These are phyloP conservation scores for Hanseniaspora occidentalis DNA, from an alignment of 805 yeast species.

Conservation along the genomic window DNA sequence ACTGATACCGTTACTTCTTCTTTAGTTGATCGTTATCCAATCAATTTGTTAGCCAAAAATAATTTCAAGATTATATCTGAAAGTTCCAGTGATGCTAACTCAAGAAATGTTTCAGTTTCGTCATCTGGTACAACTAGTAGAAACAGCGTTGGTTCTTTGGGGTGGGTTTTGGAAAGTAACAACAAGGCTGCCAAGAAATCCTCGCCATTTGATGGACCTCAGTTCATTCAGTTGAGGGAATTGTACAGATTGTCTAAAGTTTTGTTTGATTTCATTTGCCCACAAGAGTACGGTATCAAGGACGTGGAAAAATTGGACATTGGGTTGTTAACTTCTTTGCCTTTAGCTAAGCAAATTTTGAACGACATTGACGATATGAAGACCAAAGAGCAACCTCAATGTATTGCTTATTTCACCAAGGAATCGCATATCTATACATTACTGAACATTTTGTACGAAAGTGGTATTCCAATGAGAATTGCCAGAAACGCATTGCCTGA, in stretches of 20 bases:
- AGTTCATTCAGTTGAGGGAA: conserved; percentile 72
- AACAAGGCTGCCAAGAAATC: conserved; percentile 18
- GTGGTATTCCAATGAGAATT: conserved; percentile 88
- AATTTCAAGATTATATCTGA: conserved; percentile 46
- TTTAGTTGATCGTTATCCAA: conserved; percentile 60
- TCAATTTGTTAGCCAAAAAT: conserved; percentile 63
- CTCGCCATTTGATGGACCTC: conserved; percentile 60
- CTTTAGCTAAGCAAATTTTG: conserved; percentile 79
- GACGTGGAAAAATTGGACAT: conserved; percentile 92
- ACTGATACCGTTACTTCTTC: conserved; percentile 25
- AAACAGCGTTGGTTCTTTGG: conserved; percentile 47
- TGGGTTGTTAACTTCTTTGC: conserved; percentile 87
- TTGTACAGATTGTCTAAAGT: conserved; percentile 84
- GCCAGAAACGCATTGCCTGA: conserved; percentile 94
- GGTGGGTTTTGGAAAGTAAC: conserved; percentile 50
- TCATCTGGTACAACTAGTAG: conserved; percentile 11
- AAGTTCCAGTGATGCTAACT: neutral
- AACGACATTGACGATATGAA: conserved; percentile 72
- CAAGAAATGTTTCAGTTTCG: conserved; percentile 12
- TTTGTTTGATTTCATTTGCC: conserved; percentile 91
- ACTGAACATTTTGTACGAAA: conserved; percentile 79
- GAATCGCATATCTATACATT: conserved; percentile 94
- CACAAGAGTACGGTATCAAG: conserved; percentile 96
- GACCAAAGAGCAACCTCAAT: conserved; percentile 66
- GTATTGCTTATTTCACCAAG: conserved; percentile 86